Base-by-base conservation (phyloP, 1,284 basidiomycete species). In the Ganoderma resinaceum region DNA sequence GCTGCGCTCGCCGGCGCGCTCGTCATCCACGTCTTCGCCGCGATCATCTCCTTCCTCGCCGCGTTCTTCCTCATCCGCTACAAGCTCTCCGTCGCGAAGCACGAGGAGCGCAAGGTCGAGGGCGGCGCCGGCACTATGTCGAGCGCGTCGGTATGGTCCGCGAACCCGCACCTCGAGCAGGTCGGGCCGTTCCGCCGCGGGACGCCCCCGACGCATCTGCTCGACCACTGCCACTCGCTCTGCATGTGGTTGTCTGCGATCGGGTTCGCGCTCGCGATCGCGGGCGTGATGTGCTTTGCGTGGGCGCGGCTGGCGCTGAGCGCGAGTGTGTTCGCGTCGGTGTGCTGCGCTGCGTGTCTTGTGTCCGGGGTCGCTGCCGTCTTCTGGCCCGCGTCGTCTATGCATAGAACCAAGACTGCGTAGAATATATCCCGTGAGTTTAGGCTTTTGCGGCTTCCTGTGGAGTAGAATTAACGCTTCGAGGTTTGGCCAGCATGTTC, bases 61-160 rank as follows among this genome's bases (percentile, higher is more conserved):
- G 85, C 87, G 23, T 89, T 89, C 78, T 82, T 87, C 68, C 81
- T 89, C 59, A 83, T 89, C 66, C 80, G 83, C 31, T 89, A 85
- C 77, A 87, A 86, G 69, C 78, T 89, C 37, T 80, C 82, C 69
- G 82, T 86, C 73, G 88, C 87, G 9, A 85, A 80, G 37, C 77
- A 79, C 7, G 83, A 83, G 62, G 81, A 85, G 68, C 67, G 62
- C 61, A 70, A 76, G 55, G 68, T 69, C 31, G 75, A 73, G 63
- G 43, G 66, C 33, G 68, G 65, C n/a, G 37, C 31, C 16, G 65
- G 53, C 18, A 61, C 69, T 14, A 8, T 53, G 40, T 65, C 66
- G 8, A 33, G 42, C 49, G 55, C 66, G 23, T 61, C 57, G 46
- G 52, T 61, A 63, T 77, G 72, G 76, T 83, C 83, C 0, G 73